Evolutionary conservation across 192 early-diverging fungal species (phyloP).

Genomic region (Coemansia sp.): DNA sequence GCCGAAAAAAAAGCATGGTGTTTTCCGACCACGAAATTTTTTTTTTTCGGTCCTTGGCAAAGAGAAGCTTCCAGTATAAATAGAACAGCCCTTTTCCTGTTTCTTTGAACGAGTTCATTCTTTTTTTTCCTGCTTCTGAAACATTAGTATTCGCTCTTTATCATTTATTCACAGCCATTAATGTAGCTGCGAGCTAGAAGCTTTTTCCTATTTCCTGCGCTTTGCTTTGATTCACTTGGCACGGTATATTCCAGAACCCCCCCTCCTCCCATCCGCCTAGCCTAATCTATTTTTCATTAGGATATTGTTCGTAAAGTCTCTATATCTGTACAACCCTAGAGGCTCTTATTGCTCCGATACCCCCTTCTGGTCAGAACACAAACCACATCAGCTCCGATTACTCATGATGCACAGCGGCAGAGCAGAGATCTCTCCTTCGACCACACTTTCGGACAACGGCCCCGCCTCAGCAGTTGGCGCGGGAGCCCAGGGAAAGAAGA

Average conservation of each 20-base stretch:
- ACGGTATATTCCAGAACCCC: background rate
- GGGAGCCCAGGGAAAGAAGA: conserved; percentile 48
- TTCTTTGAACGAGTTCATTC: conserved; percentile 4
- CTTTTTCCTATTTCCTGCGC: background rate
- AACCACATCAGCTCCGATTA: no score
- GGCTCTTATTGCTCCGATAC: no score
- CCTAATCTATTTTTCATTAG: no score
- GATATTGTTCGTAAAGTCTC: no score
- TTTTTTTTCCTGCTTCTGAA: conserved; percentile 13
- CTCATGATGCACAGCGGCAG: conserved; percentile 35
- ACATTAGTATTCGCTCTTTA: background rate
- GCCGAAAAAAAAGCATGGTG: background rate
- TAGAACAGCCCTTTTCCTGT: background rate
- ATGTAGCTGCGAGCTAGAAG: background rate
- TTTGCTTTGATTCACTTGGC: background rate
- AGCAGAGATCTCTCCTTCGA: conserved; percentile 46
- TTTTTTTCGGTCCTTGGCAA: background rate
- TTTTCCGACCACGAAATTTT: background rate
- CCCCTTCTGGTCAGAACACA: no score
- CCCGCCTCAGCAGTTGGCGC: conserved; percentile 12
- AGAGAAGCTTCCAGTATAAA: background rate
- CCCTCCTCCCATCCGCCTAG: no score
- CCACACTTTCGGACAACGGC: conserved; percentile 38
- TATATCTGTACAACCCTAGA: no score
- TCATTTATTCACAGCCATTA: conserved; percentile 2